A percentile compares a stretch with the other conserved stretches of the same genome.
Conservation (phyloP, 768 basidiomycete species). For the Xanthoconium stramineum region DNA sequence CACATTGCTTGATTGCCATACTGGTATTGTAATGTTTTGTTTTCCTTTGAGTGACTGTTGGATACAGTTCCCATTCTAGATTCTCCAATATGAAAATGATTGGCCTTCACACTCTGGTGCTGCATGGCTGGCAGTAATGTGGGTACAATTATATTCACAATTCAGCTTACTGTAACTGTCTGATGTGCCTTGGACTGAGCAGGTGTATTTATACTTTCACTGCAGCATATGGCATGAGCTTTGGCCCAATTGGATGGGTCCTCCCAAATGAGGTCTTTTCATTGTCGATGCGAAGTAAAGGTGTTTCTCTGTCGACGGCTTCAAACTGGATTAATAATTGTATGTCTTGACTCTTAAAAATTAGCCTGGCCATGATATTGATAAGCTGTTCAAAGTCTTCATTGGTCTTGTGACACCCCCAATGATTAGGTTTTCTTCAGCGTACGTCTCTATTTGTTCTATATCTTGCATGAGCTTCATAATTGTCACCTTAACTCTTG, state of each 20-base stretch:
- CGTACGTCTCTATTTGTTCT: slow-evolving; percentile 35
- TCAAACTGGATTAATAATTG: slow-evolving; percentile 89
- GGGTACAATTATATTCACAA: slow-evolving; percentile 22
- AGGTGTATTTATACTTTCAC: slow-evolving; percentile 75
- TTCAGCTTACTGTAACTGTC: background rate
- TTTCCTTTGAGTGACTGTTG: background rate
- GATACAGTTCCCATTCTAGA: slow-evolving; percentile 29
- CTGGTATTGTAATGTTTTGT: slow-evolving; percentile 41
- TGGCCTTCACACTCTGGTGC: slow-evolving; percentile 58
- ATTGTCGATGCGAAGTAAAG: slow-evolving; percentile 72
- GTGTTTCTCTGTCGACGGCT: slow-evolving; percentile 79
- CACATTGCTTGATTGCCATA: slow-evolving; percentile 63
- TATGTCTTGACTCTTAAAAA: slow-evolving; percentile 25
- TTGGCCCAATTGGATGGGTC: slow-evolving; percentile 82
- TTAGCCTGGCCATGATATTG: background rate
- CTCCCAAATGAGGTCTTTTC: slow-evolving; percentile 84
- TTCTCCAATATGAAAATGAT: slow-evolving; percentile 46
- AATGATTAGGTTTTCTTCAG: slow-evolving; percentile 56
- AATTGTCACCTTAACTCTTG: background rate
- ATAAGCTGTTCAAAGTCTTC: slow-evolving; percentile 46
- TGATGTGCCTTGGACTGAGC: background rate
- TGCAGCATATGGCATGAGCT: slow-evolving; percentile 70
- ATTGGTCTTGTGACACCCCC: slow-evolving; percentile 73
- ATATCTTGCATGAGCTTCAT: background rate
- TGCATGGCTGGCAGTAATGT: slow-evolving; percentile 72